Conservation (phyloP, 192 early-diverging fungal genomes). For the Diversispora epigaea region DNA sequence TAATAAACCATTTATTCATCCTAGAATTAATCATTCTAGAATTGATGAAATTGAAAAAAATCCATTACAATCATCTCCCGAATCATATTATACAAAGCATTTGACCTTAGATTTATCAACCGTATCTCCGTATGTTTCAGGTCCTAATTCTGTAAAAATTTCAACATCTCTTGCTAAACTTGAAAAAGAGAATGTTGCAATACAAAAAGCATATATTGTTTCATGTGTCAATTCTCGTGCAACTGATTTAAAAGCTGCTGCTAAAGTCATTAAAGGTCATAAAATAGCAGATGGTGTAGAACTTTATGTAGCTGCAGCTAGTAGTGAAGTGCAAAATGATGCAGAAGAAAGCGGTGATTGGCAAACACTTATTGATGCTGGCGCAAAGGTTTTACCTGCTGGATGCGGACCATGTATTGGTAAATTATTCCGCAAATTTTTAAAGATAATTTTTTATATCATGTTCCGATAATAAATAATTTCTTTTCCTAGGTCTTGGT, state of each 20-base stretch:
- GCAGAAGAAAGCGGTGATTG: constrained; percentile 85
- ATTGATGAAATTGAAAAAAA: constrained; percentile 45
- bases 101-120: constrained; percentile 86
- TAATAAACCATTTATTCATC: constrained; percentile 52
- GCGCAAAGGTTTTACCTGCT: constrained; percentile 85
- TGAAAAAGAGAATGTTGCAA: constrained; percentile 69
- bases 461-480: not conserved
- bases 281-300: constrained; percentile 79
- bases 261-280: constrained; percentile 70
- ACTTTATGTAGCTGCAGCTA: constrained; percentile 95
- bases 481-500: constrained; percentile 65
- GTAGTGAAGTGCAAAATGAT: constrained; percentile 86
- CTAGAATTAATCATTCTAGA: constrained; percentile 55
- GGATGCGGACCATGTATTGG: constrained; percentile 98
- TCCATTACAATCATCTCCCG: constrained; percentile 50
- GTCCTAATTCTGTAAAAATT: constrained; percentile 95
- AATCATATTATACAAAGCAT: constrained; percentile 80
- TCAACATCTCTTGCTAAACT: constrained; percentile 77
- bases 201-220: constrained; percentile 96
- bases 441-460: not conserved
- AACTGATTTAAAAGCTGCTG: constrained; percentile 85
- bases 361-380: constrained; percentile 81
- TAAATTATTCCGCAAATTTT: constrained; percentile 27
- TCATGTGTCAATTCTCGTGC: constrained; percentile 95
- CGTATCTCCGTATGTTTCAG: constrained; percentile 84